Evolutionary conservation across 495 filamentous ascomycete species (phyloP), one percentile per base, ranked within the genome.

Genomic region (Xanthoparmelia taractica): DNA sequence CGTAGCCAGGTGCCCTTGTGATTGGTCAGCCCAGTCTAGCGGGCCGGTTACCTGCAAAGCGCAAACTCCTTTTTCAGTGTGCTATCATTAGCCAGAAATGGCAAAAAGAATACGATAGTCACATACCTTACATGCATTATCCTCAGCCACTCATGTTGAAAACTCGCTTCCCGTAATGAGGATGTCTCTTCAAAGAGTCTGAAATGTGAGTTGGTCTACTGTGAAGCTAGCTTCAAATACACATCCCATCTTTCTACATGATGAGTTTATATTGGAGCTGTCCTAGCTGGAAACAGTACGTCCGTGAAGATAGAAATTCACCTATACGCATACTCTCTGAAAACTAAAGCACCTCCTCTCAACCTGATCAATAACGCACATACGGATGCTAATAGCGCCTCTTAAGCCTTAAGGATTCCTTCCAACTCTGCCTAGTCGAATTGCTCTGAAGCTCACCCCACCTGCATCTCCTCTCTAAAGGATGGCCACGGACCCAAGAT

Each of bases 231-330:
- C n/a, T 31, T 45, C 11, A 25, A 25, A 36, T 7, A 45, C 60
- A 31, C 38, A 25, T 40, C 13, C 13, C 34, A 40, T 1, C 36
- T 1, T 41, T 33, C 15, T 34, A 40, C 36, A 77, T 87, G 86
- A 89, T 88, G 85, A 87, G 64, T 71, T 70, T 70, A 80, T 95
- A 96, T 96, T 97, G 92, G 92, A 97, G 92, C 92, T 97, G 91
- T 97, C 92, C 85, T 54, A 54, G 27, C 50, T 54, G 29, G 50
- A 87, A 93, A 83, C 76, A 76, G 75, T 73, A 74, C 74, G 76
- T 73, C 74, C 74, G 76, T 78, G 76, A 71, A 66, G 76, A 79
- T 75, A 79, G 72, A 76, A 73, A 80, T 68, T 78, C 77, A 75
- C 68, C 70, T 74, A 72, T 73, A 71, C 68, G 67, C 63, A 63